Base-by-base conservation (phyloP, 2,329 filamentous ascomycete genomes). In the Grosmannia penicillata region DNA sequence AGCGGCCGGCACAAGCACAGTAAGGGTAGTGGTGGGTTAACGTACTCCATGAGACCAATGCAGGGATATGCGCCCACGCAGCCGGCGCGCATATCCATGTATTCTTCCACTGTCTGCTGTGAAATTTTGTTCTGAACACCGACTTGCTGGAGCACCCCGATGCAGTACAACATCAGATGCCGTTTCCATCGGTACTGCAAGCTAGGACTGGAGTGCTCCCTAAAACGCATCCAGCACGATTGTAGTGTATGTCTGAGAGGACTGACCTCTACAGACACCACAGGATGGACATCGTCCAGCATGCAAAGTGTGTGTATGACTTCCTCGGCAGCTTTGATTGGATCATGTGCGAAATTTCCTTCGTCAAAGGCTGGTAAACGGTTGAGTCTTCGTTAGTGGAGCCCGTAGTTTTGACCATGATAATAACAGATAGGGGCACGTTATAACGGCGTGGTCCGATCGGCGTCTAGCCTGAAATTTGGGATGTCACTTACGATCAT, bases 131-230 rank as follows among this genome's bases (percentile, higher is more conserved):
- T 25, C 19, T 36, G 34, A 5, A 29, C 18, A 6, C 25, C 34
- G 14, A 36, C 34, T 26, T 36, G 34, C 25, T 36, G 34, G 17
- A 36, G 19, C 34, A 36, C 34, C 17, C 34, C 34, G 18, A 36
- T 9, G 24, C 34, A 36, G 19, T 36, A 36, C 18, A 28, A 18
- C 25, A 26, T 36, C 34, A 29, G 17, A 26, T 36, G 34, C 6
- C 34, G 34, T 26, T 36, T 28, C 25, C 25, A 36, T 17, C 25
- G 34, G 19, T 35, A 35, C 24, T 35, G 33, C 24, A 35, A 18
- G 24, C 24, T 21, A 6, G 33, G 33, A 24, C 33, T 35, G 24
- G 33, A 19, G 7, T 17, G 33, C 24, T 35, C 8, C 7, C 17
- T 4, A 11, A 35, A 35, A 11, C 33, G 33, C 24, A 19, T 27